Evolutionary conservation across 306 rosid genomes (phyloP).

Genomic region (Medicago ruthenica): DNA sequence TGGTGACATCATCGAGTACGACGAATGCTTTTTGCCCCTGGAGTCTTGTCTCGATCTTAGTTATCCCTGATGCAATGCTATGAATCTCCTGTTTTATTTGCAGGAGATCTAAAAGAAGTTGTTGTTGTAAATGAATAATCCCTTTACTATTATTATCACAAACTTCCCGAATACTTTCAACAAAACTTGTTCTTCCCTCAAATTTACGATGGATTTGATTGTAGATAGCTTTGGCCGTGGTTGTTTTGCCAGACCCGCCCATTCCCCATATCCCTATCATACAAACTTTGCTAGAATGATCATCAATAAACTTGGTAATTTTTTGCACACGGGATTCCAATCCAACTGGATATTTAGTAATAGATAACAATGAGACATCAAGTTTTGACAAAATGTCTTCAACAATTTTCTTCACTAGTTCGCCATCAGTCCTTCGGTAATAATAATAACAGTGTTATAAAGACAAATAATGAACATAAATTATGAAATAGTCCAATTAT

Average conservation of each 20-base stretch:
- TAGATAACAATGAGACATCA: background rate
- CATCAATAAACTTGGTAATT: background rate
- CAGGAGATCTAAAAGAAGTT: conserved; percentile 1
- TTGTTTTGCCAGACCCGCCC: conserved; percentile 38
- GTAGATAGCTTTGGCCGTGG: conserved; percentile 40
- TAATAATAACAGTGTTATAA: background rate
- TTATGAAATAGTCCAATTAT: background rate
- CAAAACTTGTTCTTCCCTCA: background rate
- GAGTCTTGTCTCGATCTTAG: conserved; percentile 11
- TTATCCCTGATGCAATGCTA: background rate
- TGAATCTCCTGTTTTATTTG: background rate
- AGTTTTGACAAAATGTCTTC: background rate
- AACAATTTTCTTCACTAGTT: background rate
- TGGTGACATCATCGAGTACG: conserved; percentile 36
- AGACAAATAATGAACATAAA: background rate
- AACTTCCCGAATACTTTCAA: conserved; percentile 27
- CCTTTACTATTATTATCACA: conserved; percentile 10
- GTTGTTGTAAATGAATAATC: conserved; percentile 25
- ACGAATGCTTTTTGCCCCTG: fast-evolving
- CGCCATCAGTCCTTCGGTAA: background rate
- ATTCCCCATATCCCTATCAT: conserved; percentile 42
- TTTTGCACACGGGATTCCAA: background rate
- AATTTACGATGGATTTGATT: background rate
- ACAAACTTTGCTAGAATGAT: background rate
- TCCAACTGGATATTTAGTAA: conserved; percentile 20